Percentiles rank a stretch among this genome's conserved stretches.
Evolutionary conservation across 2,329 filamentous ascomycete genomes (phyloP).

Genomic region (Scortechinia acanthostroma): DNA sequence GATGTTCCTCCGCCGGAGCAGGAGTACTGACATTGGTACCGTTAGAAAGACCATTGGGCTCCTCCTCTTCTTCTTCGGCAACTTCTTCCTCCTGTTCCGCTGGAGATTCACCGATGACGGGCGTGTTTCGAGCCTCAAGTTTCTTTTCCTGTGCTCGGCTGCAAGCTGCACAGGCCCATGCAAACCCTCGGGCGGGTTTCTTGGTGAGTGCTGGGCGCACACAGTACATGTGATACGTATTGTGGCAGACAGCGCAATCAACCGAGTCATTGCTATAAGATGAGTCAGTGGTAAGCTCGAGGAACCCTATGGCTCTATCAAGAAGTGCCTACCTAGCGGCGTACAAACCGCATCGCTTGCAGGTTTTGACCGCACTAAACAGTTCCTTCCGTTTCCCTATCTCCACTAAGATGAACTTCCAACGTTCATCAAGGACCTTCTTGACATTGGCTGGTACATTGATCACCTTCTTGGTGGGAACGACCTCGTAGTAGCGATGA

Average conservation of each 20-base stretch:
- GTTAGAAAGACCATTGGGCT: slow-evolving; percentile 43
- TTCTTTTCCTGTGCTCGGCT: slow-evolving; percentile 92
- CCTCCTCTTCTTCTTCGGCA: slow-evolving; percentile 70
- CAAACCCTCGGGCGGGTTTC: slow-evolving; percentile 94
- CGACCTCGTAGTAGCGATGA: slow-evolving; percentile 93
- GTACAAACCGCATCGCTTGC: slow-evolving; percentile 85
- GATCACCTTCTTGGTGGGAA: slow-evolving; percentile 84
- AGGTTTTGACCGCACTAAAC: slow-evolving; percentile 90
- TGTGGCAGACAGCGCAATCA: slow-evolving; percentile 87
- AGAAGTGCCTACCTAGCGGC: slow-evolving; percentile 70
- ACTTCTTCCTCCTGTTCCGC: slow-evolving; percentile 56
- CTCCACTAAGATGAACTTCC: slow-evolving; percentile 94
- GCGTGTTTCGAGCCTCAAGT: slow-evolving; percentile 81
- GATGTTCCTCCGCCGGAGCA: slow-evolving; percentile 47
- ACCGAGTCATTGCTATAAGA: slow-evolving; percentile 76
- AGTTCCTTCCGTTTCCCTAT: slow-evolving; percentile 88
- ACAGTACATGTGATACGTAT: slow-evolving; percentile 98
- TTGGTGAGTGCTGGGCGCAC: slow-evolving; percentile 86
- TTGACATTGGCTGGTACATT: slow-evolving; percentile 95
- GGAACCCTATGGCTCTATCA: slow-evolving; percentile 10
- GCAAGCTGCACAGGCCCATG: slow-evolving; percentile 94
- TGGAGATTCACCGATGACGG: slow-evolving; percentile 63
- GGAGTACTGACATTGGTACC: slow-evolving; percentile 34
- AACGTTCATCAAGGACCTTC: slow-evolving; percentile 88
- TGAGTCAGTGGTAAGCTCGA: slow-evolving; percentile 7